These are phyloP conservation scores for Corynespora cassiicola DNA, from an alignment of 2,329 filamentous ascomycete genomes.

Conservation along the genomic window DNA sequence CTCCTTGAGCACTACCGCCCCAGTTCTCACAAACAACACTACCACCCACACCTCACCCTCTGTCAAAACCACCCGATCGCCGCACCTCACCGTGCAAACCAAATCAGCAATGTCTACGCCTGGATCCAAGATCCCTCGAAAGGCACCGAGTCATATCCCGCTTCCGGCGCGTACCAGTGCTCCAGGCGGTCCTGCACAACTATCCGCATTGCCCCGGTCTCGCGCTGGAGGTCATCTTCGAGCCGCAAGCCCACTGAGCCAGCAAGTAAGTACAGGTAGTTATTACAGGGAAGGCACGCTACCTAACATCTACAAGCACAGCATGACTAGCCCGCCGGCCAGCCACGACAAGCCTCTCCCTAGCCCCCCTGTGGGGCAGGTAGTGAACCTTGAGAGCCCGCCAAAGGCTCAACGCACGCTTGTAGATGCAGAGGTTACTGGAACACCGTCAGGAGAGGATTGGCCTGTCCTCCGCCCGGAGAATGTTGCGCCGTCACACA, in stretches of 20 bases:
- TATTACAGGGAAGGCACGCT: background rate
- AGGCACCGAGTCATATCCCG: conserved; percentile 17
- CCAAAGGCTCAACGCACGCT: conserved; percentile 45
- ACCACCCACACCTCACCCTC: conserved; percentile 10
- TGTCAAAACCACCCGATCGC: conserved; percentile 18
- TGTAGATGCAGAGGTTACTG: conserved; percentile 46
- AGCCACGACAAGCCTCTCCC: conserved; percentile 47
- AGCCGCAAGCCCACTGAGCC: conserved; percentile 1
- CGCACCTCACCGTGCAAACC: conserved; percentile 9
- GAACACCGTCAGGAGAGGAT: conserved; percentile 27
- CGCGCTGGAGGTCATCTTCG: background rate
- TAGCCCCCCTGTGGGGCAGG: conserved; percentile 42
- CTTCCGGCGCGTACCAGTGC: conserved; percentile 3
- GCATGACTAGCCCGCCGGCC: conserved; percentile 7
- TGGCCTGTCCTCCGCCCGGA: conserved; percentile 39
- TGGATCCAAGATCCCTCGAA: conserved; percentile 39
- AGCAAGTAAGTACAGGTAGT: conserved; percentile 5
- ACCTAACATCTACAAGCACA: conserved; percentile 13
- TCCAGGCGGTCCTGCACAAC: conserved; percentile 1
- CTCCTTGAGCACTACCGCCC: too few species aligned
- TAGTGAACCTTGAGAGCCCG: conserved; percentile 38
- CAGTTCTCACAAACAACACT: too few species aligned
- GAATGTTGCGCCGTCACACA: conserved; percentile 13
- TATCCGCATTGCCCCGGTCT: conserved; percentile 5
- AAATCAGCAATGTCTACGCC: conserved; percentile 3